A percentile compares a stretch with the other conserved stretches of the same genome.
Evolutionary conservation across 2,329 filamentous ascomycete genomes (phyloP).

Genomic region (Hymenotorrendiella dingleyae): DNA sequence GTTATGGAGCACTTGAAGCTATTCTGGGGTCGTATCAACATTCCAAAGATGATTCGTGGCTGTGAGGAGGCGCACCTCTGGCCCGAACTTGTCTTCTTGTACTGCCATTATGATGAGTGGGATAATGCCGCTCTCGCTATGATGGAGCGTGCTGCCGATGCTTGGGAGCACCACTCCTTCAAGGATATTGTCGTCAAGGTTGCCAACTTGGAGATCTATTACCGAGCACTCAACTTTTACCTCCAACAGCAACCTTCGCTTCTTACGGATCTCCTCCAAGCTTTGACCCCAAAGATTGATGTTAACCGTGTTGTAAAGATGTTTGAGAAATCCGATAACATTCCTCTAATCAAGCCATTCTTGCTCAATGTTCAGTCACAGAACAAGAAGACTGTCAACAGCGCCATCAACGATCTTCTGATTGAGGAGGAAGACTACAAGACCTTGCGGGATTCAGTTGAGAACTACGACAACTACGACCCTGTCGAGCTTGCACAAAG

Average conservation of each 20-base stretch:
- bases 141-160: constrained; percentile 95
- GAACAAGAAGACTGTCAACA: constrained; percentile 98
- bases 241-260: constrained; percentile 94
- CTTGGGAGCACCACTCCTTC: constrained; percentile 99
- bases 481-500: constrained; percentile 85
- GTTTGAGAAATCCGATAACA: constrained; percentile 97
- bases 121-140: constrained; percentile 96
- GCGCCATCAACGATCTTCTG: constrained; percentile 93
- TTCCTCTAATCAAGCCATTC: constrained; percentile 98
- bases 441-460: constrained; percentile 92
- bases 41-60: constrained; percentile 91
- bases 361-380: constrained; percentile 90
- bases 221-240: constrained; percentile 94
- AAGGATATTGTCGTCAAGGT: constrained; percentile 99
- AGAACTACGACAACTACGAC: constrained; percentile 99
- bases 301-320: constrained; percentile 99
- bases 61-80: constrained; percentile 93
- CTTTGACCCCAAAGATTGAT: constrained; percentile 86
- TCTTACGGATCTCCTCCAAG: constrained; percentile 90
- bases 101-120: constrained; percentile 97
- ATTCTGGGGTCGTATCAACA: constrained; percentile 97
- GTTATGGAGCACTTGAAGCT: constrained; percentile 98
- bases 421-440: constrained; percentile 99
- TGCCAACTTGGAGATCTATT: constrained; percentile 97
- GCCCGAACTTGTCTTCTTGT: constrained; percentile 97